Percentiles rank a stretch among this genome's conserved stretches.
Evolutionary conservation across 1,284 basidiomycete species (phyloP).

Genomic region (Phellinidium pouzarii): DNA sequence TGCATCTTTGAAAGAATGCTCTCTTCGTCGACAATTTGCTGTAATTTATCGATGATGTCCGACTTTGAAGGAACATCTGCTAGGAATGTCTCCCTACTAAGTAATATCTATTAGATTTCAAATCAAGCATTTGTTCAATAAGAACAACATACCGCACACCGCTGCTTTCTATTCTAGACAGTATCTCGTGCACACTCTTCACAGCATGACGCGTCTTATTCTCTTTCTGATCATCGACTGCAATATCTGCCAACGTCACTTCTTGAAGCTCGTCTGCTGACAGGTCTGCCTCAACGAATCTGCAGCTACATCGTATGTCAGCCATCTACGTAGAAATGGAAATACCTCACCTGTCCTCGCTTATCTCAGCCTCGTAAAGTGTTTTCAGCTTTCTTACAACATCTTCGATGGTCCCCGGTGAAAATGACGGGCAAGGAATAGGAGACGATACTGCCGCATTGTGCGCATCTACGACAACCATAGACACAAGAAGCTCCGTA

Average conservation of each 20-base stretch:
- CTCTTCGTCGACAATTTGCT: not conserved
- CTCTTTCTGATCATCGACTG: not conserved
- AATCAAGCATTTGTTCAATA: not conserved
- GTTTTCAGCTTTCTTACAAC: slow-evolving; percentile 12
- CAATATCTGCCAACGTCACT: not conserved
- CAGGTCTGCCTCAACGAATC: not conserved
- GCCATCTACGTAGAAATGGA: not conserved
- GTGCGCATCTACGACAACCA: not conserved
- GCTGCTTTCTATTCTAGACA: not conserved
- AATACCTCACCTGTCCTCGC: not conserved
- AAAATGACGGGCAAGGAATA: not conserved
- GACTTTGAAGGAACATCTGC: not conserved
- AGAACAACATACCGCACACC: not conserved
- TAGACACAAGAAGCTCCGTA: slow-evolving; percentile 3
- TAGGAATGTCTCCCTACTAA: not conserved
- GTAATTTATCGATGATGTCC: not conserved
- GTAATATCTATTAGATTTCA: not conserved
- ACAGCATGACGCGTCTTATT: not conserved
- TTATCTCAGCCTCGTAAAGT: not conserved
- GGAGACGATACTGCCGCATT: not conserved
- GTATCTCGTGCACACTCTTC: not conserved
- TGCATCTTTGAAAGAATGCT: not conserved
- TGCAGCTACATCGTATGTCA: not conserved
- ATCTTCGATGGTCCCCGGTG: slow-evolving; percentile 10
- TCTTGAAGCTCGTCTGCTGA: not conserved